Evolutionary conservation across 129 eudicot genomes (phyloP).

Genomic region (Flaveria brownii): DNA sequence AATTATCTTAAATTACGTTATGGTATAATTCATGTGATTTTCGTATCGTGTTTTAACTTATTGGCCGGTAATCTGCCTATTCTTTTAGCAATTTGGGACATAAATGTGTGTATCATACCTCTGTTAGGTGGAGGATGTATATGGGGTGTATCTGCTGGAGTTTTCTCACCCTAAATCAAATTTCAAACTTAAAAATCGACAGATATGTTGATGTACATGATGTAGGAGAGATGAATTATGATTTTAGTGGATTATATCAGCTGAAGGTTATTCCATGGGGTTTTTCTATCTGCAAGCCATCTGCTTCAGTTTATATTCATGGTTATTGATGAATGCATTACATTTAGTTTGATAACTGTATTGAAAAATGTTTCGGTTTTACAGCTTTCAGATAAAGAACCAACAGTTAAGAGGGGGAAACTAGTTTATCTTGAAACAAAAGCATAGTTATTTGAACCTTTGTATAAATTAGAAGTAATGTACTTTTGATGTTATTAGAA

Average conservation of each 20-base stretch:
- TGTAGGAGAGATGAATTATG: background rate
- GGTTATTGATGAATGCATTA: background rate
- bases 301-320: background rate
- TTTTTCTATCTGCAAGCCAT: background rate
- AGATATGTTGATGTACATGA: background rate
- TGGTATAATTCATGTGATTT: background rate
- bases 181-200: background rate
- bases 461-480: background rate
- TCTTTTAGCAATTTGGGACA: background rate
- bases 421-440: background rate
- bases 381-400: background rate
- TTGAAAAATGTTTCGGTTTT: background rate
- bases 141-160: background rate
- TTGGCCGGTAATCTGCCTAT: background rate
- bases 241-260: background rate
- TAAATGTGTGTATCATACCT: constrained; percentile 4
- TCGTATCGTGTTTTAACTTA: background rate
- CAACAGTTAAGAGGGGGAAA: background rate
- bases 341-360: background rate
- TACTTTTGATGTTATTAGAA: background rate
- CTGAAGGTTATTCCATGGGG: background rate
- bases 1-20: background rate
- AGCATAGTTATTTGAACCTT: background rate
- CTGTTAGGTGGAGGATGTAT: constrained; percentile 6
- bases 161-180: background rate